Percentiles rank a stretch among this genome's conserved stretches.
Conservation (phyloP, 768 basidiomycete genomes). For the Coprinopsis sp. region DNA sequence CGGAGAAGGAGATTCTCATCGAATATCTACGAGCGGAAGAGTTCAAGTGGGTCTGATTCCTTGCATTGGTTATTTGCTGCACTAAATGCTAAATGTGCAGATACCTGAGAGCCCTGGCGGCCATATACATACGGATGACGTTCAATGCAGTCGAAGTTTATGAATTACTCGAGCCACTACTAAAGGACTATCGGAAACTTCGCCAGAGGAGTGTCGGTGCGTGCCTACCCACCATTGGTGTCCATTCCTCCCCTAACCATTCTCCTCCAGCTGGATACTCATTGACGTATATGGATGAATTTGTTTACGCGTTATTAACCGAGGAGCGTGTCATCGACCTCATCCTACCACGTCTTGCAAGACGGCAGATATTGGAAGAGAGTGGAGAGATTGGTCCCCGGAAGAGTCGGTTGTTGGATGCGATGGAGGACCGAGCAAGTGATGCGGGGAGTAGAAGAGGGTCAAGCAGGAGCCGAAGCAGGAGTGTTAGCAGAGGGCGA, state of each 20-base stretch:
- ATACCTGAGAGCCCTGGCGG: conserved; percentile 90
- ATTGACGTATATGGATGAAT: conserved; percentile 89
- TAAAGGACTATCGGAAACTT: conserved; percentile 92
- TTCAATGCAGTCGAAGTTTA: conserved; percentile 89
- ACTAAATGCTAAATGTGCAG: conserved; percentile 33
- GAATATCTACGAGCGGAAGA: conserved; percentile 96
- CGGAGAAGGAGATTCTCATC: conserved; percentile 93
- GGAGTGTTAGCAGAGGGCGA: conserved; percentile 21
- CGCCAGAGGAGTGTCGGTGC: conserved; percentile 75
- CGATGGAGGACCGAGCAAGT: conserved; percentile 78
- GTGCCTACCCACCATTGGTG: conserved; percentile 18
- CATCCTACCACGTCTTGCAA: conserved; percentile 86
- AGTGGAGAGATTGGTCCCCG: conserved; percentile 84
- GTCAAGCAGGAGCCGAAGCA: conserved; percentile 28
- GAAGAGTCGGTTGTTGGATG: conserved; percentile 82
- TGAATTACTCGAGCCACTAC: conserved; percentile 86
- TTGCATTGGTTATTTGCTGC: conserved; percentile 2
- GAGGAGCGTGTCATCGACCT: conserved; percentile 96
- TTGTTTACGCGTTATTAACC: conserved; percentile 73
- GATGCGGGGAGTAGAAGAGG: conserved; percentile 46
- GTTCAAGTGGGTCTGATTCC: conserved; percentile 76
- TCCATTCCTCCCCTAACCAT: conserved; percentile 3
- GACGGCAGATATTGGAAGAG: conserved; percentile 86
- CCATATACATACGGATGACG: conserved; percentile 92
- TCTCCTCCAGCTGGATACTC: conserved; percentile 67